Conservation (phyloP, 768 basidiomycete species). For the Suillus lakei region DNA sequence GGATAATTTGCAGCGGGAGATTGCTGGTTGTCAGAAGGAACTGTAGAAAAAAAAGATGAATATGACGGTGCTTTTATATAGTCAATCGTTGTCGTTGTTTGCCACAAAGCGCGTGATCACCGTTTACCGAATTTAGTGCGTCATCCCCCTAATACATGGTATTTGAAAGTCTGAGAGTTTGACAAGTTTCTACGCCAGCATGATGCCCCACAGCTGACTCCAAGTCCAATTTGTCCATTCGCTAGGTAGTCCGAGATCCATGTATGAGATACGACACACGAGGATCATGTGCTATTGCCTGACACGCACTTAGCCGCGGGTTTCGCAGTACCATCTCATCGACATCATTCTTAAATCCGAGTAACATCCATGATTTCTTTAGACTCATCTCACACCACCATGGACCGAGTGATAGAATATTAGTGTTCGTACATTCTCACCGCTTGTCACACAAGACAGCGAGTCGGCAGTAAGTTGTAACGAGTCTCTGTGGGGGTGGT, state of each 20-base stretch:
- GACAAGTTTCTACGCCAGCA: not conserved
- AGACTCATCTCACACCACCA: too few relatives aligned
- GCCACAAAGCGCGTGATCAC: not conserved
- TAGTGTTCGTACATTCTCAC: not conserved
- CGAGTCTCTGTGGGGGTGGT: not conserved
- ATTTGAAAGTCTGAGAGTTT: not conserved
- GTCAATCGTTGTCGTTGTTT: not conserved
- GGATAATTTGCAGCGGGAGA: not conserved
- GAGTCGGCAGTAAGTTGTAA: not conserved
- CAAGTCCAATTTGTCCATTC: not conserved
- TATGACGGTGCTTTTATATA: conserved; percentile 16
- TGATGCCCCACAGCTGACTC: not conserved
- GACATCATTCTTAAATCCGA: not conserved
- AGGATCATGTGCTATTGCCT: not conserved
- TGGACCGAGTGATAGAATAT: not conserved
- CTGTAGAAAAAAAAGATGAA: not conserved
- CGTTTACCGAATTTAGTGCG: not conserved
- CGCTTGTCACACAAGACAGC: not conserved
- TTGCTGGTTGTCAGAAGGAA: not conserved
- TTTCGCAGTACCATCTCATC: not conserved
- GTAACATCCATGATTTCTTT: not conserved
- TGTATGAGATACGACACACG: too few relatives aligned
- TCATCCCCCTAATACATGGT: not conserved
- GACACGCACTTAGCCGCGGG: not conserved
- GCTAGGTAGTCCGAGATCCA: not conserved